Conservation (phyloP, 768 basidiomycete species). For the Cyclocybe aegerita region DNA sequence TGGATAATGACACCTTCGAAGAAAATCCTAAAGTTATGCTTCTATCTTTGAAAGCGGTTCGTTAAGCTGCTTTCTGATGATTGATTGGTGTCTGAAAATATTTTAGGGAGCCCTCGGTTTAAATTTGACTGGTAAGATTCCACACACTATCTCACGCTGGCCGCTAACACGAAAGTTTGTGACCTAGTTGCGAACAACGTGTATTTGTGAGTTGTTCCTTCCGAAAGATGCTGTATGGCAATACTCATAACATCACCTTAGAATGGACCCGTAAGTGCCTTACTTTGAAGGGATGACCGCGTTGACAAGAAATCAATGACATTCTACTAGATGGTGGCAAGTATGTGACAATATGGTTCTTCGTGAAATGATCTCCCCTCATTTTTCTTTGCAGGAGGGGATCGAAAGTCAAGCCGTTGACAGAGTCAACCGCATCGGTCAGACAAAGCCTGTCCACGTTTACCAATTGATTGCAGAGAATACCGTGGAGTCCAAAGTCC, state of each 20-base stretch:
- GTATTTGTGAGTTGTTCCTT: constrained; percentile 55
- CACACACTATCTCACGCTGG: neutral
- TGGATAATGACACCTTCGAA: constrained; percentile 5
- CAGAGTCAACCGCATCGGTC: constrained; percentile 82
- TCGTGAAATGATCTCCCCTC: neutral
- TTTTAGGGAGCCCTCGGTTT: constrained; percentile 75
- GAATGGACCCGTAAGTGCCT: constrained; percentile 78
- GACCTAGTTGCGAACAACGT: constrained; percentile 76
- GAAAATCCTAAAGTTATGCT: constrained; percentile 79
- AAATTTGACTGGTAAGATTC: constrained; percentile 62
- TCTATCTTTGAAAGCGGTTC: constrained; percentile 76
- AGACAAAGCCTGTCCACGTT: constrained; percentile 79
- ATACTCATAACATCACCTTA: constrained; percentile 31
- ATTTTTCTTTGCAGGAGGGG: constrained; percentile 52
- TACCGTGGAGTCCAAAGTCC: constrained; percentile 84
- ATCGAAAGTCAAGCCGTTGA: constrained; percentile 87
- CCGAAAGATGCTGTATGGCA: neutral
- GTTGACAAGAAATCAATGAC: neutral
- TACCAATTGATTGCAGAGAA: constrained; percentile 90
- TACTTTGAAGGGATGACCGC: neutral
- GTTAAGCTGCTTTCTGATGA: constrained; percentile 11
- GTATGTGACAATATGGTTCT: constrained; percentile 22
- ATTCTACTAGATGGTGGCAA: constrained; percentile 73
- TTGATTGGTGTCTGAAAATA: constrained; percentile 3
- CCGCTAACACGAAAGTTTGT: neutral